phyloP scores from a whole-genome alignment of 257 asterid species.

The Osmanthus fragrans region DNA sequence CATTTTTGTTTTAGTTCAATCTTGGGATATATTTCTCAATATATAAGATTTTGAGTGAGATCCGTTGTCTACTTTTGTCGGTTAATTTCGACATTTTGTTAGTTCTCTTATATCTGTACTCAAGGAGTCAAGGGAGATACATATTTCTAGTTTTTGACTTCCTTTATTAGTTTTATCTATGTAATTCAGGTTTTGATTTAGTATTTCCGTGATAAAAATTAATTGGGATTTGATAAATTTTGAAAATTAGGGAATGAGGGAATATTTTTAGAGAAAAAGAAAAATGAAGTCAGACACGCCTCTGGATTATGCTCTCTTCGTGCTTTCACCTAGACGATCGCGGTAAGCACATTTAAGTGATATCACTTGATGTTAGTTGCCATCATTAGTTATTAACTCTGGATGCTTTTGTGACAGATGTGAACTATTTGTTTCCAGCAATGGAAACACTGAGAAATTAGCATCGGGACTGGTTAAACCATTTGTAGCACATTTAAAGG shows the following conservation, averaged over 20 bases:
- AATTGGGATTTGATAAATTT: background rate
- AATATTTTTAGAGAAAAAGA: constrained; percentile 30
- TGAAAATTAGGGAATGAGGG: constrained; percentile 24
- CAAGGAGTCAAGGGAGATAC: background rate
- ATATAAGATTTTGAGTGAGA: constrained; percentile 20
- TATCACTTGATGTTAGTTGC: background rate
- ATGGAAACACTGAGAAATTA: constrained; percentile 75
- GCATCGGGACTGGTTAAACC: constrained; percentile 97
- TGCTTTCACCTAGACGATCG: constrained; percentile 79
- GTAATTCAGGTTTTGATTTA: background rate
- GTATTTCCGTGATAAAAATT: background rate
- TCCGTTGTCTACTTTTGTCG: constrained; percentile 6
- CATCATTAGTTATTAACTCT: background rate
- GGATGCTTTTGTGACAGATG: constrained; percentile 54
- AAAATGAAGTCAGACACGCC: constrained; percentile 68
- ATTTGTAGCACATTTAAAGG: constrained; percentile 69
- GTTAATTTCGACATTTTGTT: constrained; percentile 1
- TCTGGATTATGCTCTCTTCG: constrained; percentile 88
- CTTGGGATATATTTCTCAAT: background rate
- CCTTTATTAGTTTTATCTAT: background rate
- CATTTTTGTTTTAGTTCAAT: background rate
- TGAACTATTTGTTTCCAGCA: constrained; percentile 76
- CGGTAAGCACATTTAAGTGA: constrained; percentile 45
- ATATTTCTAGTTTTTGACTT: background rate
- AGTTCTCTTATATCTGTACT: background rate